Evolutionary conservation across 2,329 filamentous ascomycete genomes (phyloP), one percentile per base, ranked within the genome.

Genomic region (Tetracladium maxilliforme): DNA sequence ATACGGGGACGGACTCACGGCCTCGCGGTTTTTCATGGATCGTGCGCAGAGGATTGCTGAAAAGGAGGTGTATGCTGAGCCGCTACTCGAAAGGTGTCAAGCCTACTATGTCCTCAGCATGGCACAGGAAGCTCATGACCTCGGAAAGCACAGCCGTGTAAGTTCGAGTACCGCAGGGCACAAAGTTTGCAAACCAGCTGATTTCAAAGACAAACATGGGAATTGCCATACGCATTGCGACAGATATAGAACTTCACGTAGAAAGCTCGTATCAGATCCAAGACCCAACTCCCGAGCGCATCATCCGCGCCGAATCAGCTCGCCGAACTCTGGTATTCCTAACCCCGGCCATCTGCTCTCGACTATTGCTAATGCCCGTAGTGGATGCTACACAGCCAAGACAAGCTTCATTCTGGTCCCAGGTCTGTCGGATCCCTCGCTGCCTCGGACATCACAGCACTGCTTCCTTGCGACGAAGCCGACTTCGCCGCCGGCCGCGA

Each of bases 101-200:
- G 64, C 57, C 2, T 70, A 70, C 31, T 70, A 69, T 33, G 44
- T 71, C 4, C 45, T 71, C 10, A 67, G 63, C 35, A 60, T 71
- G 27, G 64, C 65, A 5, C 64, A 71, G 33, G 65, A 70, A 37
- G 64, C 64, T 9, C 65, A 58, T 26, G 65, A 61, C 0, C 46
- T 61, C 33, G 58, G 54, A 21, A 62, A 64, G 25, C 52, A 49
- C 26, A 70, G 65, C 42, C 64, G 61, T 34, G 64, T 68, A 41
- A 38, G 63, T 19, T 4, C 15, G 4, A 14, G 4, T n/a, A 3
- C 18, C 5, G 6, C 6, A 18, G 14, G 28, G 32, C 19, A 33
- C 20, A 16, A 12, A n/a, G 14, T n/a, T 8, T 12, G 19, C 18
- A 16, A 30, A 16, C 40, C 44, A 21, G 48, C 28, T 9, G n/a